Evolutionary conservation across 345 rosid species (phyloP).

Genomic region (Cardamine resedifolia): DNA sequence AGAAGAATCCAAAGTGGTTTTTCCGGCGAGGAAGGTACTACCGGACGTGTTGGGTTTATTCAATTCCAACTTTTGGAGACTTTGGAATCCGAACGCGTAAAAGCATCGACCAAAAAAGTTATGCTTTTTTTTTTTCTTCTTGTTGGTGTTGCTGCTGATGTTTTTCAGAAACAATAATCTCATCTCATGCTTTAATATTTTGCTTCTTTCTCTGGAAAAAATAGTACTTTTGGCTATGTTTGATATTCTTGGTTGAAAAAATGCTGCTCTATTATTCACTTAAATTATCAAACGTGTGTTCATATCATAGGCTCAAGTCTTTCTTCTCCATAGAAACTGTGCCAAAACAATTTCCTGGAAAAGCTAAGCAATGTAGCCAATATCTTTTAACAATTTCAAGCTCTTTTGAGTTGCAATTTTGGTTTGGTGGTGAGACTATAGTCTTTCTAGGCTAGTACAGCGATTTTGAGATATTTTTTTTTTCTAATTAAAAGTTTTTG

Average conservation of each 20-base stretch:
- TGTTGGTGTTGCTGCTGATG: neutral
- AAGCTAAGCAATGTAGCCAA: neutral
- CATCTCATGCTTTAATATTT: neutral
- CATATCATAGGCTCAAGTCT: neutral
- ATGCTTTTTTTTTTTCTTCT: neutral
- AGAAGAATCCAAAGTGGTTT: constrained; percentile 22
- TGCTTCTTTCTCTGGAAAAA: neutral
- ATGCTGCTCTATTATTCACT: neutral
- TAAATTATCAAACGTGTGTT: neutral
- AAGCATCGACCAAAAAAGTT: constrained; percentile 26
- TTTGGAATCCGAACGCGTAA: constrained; percentile 86
- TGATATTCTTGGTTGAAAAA: constrained; percentile 6
- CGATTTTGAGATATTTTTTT: neutral
- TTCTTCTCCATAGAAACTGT: neutral
- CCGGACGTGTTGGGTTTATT: constrained; percentile 94
- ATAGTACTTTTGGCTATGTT: neutral
- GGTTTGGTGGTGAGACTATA: constrained; percentile 31
- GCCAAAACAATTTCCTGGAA: neutral
- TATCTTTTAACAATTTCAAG: neutral
- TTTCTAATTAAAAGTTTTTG: neutral
- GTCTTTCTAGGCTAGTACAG: neutral
- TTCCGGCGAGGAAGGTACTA: constrained; percentile 63
- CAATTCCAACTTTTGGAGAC: constrained; percentile 87
- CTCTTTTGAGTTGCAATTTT: neutral
- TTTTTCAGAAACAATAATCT: neutral